A percentile compares a stretch with the other conserved stretches of the same genome.
These are phyloP conservation scores for Fusarium newnesense DNA, from an alignment of 2,329 filamentous ascomycete species.

Conservation along the genomic window DNA sequence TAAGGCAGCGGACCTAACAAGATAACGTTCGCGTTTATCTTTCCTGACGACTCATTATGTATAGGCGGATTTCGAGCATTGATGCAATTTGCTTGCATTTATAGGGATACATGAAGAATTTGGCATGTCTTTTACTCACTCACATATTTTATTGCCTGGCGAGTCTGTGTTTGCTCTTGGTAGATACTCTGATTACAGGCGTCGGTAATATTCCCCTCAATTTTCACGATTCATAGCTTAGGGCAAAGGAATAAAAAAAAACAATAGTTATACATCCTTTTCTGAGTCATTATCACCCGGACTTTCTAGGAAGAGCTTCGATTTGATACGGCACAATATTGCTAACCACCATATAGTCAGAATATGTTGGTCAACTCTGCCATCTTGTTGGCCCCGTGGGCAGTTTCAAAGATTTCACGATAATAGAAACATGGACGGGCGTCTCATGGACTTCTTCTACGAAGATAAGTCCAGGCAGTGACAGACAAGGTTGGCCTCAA, in stretches of 20 bases:
- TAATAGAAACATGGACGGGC: background rate
- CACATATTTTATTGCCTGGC: constrained; percentile 4
- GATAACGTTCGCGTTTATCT: constrained; percentile 27
- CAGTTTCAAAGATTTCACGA: background rate
- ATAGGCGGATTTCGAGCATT: constrained; percentile 11
- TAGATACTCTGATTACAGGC: constrained; percentile 25
- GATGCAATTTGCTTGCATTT: constrained; percentile 20
- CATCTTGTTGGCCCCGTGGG: constrained; percentile 9
- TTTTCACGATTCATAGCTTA: constrained; percentile 12
- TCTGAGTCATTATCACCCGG: background rate
- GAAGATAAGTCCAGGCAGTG: background rate
- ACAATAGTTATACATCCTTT: background rate
- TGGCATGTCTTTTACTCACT: constrained; percentile 3
- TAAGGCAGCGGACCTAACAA: constrained; percentile 21
- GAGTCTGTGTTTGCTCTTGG: constrained; percentile 19
- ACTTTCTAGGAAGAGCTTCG: background rate
- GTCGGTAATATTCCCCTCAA: constrained; percentile 28
- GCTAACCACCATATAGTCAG: background rate
- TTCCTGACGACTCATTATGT: constrained; percentile 20
- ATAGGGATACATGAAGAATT: constrained; percentile 27
- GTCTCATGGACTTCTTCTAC: background rate
- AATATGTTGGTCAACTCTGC: background rate
- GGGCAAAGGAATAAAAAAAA: constrained; percentile 19
- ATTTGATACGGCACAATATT: background rate
- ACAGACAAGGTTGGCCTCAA: background rate